These are phyloP conservation scores for Aphanomyces cochlioides DNA, from an alignment of 352 stramenopile species.

Conservation along the genomic window DNA sequence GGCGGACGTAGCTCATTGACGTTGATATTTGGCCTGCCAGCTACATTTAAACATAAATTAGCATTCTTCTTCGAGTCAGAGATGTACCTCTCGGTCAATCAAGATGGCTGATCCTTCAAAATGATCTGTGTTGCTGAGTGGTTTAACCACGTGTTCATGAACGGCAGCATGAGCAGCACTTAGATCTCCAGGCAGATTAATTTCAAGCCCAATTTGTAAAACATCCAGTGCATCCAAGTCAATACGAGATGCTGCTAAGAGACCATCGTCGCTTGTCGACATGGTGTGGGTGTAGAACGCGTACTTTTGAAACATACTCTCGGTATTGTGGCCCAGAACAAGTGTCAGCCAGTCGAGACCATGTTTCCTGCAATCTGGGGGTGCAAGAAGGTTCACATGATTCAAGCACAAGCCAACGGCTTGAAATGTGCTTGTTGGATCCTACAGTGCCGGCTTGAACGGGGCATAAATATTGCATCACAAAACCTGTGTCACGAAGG, in stretches of 20 bases:
- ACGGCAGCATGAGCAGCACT: neutral
- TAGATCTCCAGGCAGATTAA: neutral
- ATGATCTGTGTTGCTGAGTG: neutral
- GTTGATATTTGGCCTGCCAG: neutral
- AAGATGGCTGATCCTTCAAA: neutral
- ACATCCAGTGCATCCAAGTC: slow-evolving; percentile 6
- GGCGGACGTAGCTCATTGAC: slow-evolving; percentile 4
- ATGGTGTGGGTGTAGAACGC: neutral
- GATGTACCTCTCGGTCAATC: neutral
- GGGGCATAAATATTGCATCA: neutral
- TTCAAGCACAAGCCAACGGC: neutral
- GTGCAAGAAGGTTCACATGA: neutral
- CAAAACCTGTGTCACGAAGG: neutral
- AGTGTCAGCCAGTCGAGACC: slow-evolving; percentile 22
- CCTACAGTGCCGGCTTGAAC: neutral
- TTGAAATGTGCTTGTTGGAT: neutral
- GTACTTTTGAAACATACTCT: slow-evolving; percentile 17
- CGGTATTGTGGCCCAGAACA: slow-evolving; percentile 12
- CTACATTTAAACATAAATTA: neutral
- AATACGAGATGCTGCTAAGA: neutral
- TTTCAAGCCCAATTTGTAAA: neutral
- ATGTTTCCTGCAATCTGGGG: neutral
- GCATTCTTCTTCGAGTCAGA: neutral
- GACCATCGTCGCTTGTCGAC: neutral
- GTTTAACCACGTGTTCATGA: neutral